Base-by-base conservation (phyloP, 306 rosid species). In the Cucumis sativus region DNA sequence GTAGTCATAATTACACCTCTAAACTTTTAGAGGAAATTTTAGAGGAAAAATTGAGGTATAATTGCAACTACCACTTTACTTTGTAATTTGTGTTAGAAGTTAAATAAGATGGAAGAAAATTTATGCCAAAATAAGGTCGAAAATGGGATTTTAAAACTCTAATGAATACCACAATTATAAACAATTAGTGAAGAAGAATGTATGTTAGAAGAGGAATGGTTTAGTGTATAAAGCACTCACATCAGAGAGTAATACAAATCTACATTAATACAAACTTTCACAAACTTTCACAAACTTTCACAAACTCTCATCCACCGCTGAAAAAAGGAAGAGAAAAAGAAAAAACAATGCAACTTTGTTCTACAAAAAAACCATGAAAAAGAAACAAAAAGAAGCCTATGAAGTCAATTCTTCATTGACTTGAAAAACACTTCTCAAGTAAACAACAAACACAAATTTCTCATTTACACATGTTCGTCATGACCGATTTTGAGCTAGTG, bases 201-300 rank as follows among this genome's bases (percentile, higher is more conserved):
- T 69, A 68, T 23, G 16, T 47, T 20, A 23, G 57, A 69, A 43
- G 54, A 69, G 15, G 43, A 23, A 15, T 71, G n/a, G 3, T 71
- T 73, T 28, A 28, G 23, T 73, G 14, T 52, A 28, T 16, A 52
- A 73, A 15, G 14, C 21, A 49, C 76, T 71, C 41, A 71, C 76
- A 71, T 49, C 23, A 71, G 76, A 51, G 76, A 71, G 59, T 30
- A 30, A 30, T 17, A 52, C 62, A 73, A 73, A 73, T 73, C 61
- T 51, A 51, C 25, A 28, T 33, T 7, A 30, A 16, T 28, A 30
- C 30, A 8, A 52, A 17, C 77, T 72, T 17, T 15, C 77, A 51
- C 61, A 72, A 72, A 23, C 15, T 72, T n/a, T n/a, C n/a, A n/a
- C n/a, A n/a, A n/a, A 4, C 61, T 15, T 15, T 28, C 6, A 49